These are phyloP conservation scores for Fraxinus xanthoxyloides DNA, from an alignment of 305 asterid genomes.

Conservation along the genomic window DNA sequence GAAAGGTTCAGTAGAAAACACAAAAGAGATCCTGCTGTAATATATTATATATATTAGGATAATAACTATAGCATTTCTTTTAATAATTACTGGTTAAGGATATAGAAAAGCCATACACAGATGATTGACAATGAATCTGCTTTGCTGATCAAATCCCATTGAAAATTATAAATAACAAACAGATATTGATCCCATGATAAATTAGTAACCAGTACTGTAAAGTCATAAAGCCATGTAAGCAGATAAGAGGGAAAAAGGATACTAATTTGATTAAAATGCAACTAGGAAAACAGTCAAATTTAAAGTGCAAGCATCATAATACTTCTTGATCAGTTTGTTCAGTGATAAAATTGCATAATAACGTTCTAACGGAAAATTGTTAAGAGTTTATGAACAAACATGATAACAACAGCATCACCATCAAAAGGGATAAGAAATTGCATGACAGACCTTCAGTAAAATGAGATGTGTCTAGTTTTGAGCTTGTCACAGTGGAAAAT, in stretches of 20 bases:
- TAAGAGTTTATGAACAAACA: not conserved
- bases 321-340: not conserved
- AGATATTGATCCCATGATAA: constrained; percentile 3
- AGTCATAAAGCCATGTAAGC: not conserved
- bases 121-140: not conserved
- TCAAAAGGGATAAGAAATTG: constrained; percentile 15
- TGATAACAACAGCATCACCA: not conserved
- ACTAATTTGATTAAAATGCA: not conserved
- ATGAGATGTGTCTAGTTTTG: constrained; percentile 56
- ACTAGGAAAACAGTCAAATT: constrained; percentile 8
- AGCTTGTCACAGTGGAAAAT: constrained; percentile 82
- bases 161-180: not conserved
- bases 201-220: not conserved
- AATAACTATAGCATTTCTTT: not conserved
- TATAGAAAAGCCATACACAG: not conserved
- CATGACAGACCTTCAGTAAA: constrained; percentile 58
- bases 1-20: constrained; percentile 17
- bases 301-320: not conserved
- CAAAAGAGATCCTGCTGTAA: constrained; percentile 7
- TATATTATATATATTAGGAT: not conserved
- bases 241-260: constrained; percentile 10
- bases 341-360: not conserved
- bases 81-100: not conserved
- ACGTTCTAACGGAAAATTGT: constrained; percentile 4
- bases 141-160: constrained; percentile 5